Evolutionary conservation across 139 green algal species (phyloP).

Genomic region (Limnomonas spitsbergensis): DNA sequence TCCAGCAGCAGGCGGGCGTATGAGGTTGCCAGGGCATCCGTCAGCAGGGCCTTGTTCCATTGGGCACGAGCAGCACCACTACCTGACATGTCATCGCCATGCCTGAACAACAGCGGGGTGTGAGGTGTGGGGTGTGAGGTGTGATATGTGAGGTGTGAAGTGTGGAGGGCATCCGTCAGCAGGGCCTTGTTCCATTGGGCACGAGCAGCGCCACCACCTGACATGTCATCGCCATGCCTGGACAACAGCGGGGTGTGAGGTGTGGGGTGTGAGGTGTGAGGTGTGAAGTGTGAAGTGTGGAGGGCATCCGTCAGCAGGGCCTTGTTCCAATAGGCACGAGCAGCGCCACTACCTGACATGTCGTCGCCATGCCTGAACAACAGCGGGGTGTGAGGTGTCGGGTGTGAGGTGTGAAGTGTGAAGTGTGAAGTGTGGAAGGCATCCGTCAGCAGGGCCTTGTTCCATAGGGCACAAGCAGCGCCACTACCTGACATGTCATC

Average conservation of each 20-base stretch:
- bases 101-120: constrained; percentile 22
- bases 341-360: constrained; percentile 52
- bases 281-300: not conserved
- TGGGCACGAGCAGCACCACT: constrained; percentile 41
- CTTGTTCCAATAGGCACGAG: constrained; percentile 58
- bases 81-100: constrained; percentile 61
- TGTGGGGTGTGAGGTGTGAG: not conserved
- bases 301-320: constrained; percentile 51
- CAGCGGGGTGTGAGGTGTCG: not conserved
- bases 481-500: constrained; percentile 60
- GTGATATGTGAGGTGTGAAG: not conserved
- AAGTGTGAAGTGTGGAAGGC: constrained; percentile 23
- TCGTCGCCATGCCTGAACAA: constrained; percentile 52
- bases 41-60: constrained; percentile 60
- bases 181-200: constrained; percentile 62
- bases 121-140: not conserved
- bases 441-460: constrained; percentile 51
- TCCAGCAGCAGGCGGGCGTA: constrained; percentile 54
- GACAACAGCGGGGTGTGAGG: not conserved
- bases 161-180: constrained; percentile 48
- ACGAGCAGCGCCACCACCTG: constrained; percentile 44
- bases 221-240: constrained; percentile 61
- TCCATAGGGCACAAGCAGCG: constrained; percentile 53
- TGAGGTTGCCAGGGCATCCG: constrained; percentile 49
- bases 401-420: not conserved